Percentiles rank a stretch among this genome's conserved stretches.
Conservation (phyloP, 805 yeast species). For the Kodamaea hsintzibuensis region DNA sequence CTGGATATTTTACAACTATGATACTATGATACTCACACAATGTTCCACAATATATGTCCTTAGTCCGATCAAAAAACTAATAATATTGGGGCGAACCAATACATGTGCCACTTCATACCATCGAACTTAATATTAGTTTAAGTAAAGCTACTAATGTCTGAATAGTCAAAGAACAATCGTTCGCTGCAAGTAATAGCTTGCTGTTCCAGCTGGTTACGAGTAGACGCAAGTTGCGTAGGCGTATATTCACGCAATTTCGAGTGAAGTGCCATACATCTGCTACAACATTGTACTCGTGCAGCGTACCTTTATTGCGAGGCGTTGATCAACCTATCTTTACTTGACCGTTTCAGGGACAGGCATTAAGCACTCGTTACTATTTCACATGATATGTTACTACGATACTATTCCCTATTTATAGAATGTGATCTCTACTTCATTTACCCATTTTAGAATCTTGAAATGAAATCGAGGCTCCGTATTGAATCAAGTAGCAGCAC, state of each 20-base stretch:
- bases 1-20: no score
- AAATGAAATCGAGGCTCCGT: background rate
- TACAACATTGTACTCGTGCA: background rate
- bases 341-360: background rate
- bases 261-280: background rate
- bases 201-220: background rate
- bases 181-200: background rate
- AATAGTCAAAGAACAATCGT: background rate
- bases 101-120: background rate
- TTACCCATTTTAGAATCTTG: background rate
- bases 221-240: background rate
- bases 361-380: background rate
- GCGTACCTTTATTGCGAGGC: background rate
- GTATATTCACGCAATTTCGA: background rate
- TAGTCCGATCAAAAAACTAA: background rate
- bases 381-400: no score
- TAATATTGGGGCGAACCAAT: background rate
- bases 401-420: no score
- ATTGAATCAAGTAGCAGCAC: background rate
- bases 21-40: no score
- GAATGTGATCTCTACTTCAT: no score
- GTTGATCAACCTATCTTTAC: background rate
- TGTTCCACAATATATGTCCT: background rate
- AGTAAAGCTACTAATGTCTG: background rate
- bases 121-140: no score